Evolutionary conservation across 352 stramenopile genomes (phyloP), one percentile per base, ranked within the genome.

Genomic region (Globisporangium ultimum): DNA sequence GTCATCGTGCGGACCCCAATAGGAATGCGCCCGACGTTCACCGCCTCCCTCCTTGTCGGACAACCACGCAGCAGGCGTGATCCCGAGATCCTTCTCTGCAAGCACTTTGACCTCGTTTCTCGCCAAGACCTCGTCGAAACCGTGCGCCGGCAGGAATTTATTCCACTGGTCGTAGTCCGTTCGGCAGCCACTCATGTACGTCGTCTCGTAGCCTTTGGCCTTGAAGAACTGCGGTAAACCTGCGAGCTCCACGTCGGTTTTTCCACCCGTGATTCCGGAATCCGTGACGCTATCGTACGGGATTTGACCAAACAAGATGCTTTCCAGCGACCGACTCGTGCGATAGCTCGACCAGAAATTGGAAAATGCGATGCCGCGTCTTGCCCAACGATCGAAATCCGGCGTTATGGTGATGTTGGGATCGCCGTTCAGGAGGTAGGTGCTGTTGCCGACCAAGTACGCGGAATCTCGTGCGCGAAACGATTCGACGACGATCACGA

Each of bases 341-440:
- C 66, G 54, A 63, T 67, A 86, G 45, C 74, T 86, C 11, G 78
- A 88, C 76, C 78, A 88, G 48, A 86, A 64, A 42, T 86, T 88
- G 9, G 48, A 64, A 46, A 88, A 76, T 1, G 73, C 71, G 10
- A 88, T 53, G 24, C 74, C 74, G 7, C 71, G 68, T 18, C 70
- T 71, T 1, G 78, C 73, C 71, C 73, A 88, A 28, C 53, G 55
- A 34, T 88, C 73, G 15, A 86, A 86, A 11, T 78, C 64, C 0
- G 73, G 75, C 10, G 75, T 84, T 1, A 84, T 52, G 0, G 71
- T 75, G 56, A 88, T 13, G 53, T 86, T 79, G 9, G 67, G 51
- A 41, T 66, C 40, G 1, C 40, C 40, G 41, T 66, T 60, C 17
- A 50, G 24, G 20, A 55, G 22, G 36, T 60, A 54, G 11, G 55